Evolutionary conservation across 2,329 filamentous ascomycete genomes (phyloP).

Genomic region (Pestalotiopsis sp.): DNA sequence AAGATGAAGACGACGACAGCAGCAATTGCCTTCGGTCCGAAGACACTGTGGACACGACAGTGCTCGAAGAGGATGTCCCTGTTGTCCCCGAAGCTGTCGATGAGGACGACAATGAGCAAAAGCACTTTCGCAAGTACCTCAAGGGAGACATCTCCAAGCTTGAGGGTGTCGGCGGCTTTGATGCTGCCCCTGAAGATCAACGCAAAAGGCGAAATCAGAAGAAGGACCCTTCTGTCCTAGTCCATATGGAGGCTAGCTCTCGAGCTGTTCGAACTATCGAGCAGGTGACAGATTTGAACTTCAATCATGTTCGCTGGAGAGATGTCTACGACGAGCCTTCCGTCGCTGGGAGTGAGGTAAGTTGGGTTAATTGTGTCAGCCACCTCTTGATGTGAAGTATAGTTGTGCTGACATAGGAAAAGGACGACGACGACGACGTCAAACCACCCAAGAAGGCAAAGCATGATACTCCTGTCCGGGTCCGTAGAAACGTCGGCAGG

Average conservation of each 20-base stretch:
- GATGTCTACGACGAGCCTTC: slow-evolving; percentile 65
- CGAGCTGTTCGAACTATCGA: slow-evolving; percentile 65
- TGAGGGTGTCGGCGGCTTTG: slow-evolving; percentile 81
- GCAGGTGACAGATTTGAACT: slow-evolving; percentile 60
- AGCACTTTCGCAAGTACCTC: slow-evolving; percentile 11
- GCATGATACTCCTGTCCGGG: slow-evolving; percentile 1
- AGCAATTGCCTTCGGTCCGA: slow-evolving; percentile 28
- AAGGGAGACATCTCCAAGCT: slow-evolving; percentile 38
- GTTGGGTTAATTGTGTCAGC: slow-evolving; percentile 19
- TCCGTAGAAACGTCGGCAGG: background rate
- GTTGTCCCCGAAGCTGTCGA: background rate
- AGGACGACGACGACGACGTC: slow-evolving; percentile 21
- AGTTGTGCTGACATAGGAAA: background rate
- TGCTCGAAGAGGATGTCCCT: slow-evolving; percentile 19
- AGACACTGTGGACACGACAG: slow-evolving; percentile 28
- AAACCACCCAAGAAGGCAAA: slow-evolving; percentile 34
- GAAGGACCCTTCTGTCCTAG: slow-evolving; percentile 72
- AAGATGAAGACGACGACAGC: slow-evolving; percentile 17
- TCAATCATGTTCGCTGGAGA: slow-evolving; percentile 53
- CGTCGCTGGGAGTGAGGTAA: slow-evolving; percentile 51
- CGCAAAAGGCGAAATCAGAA: slow-evolving; percentile 77
- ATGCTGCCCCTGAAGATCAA: slow-evolving; percentile 74
- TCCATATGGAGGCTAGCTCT: slow-evolving; percentile 67
- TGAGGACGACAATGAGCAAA: background rate
- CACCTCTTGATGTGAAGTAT: background rate